phyloP scores from a whole-genome alignment of 2,329 filamentous ascomycete genomes.

The Neofusicoccum laricinum region DNA sequence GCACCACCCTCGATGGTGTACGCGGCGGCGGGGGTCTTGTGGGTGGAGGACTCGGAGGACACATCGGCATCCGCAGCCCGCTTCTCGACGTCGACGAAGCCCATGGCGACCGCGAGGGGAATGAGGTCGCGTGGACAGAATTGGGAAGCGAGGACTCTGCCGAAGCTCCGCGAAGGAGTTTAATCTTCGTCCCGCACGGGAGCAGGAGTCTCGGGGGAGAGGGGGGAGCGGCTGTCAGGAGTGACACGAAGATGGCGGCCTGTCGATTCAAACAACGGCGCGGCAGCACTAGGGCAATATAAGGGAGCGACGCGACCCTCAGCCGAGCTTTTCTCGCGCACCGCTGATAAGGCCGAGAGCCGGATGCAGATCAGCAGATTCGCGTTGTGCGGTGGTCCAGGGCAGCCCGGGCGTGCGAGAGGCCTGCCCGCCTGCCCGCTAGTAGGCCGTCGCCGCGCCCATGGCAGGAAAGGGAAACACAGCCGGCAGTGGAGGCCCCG shows the following conservation, averaged over 20 bases:
- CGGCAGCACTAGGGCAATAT: not conserved
- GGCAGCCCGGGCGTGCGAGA: not conserved
- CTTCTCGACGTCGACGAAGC: constrained; percentile 25
- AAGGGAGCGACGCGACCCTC: not conserved
- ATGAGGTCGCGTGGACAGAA: not conserved
- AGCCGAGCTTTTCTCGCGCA: constrained; percentile 8
- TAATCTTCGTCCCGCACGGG: constrained; percentile 13
- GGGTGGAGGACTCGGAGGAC: constrained; percentile 21
- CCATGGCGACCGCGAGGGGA: not conserved
- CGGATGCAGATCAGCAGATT: constrained; percentile 10
- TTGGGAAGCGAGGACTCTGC: not conserved
- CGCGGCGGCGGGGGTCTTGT: constrained; percentile 13
- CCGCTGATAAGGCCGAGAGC: constrained; percentile 14
- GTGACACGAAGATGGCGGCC: not conserved
- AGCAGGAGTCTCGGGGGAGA: not conserved
- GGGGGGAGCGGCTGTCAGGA: not conserved
- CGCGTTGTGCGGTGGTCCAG: not conserved
- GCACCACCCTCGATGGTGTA: constrained; percentile 43
- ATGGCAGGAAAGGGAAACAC: not conserved
- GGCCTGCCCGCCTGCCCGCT: not conserved
- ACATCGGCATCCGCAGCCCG: constrained; percentile 28
- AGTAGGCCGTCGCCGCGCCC: not conserved
- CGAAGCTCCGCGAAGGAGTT: constrained; percentile 18
- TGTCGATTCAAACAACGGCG: not conserved
- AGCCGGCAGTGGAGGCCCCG: not conserved